These are phyloP conservation scores for Pyronema omphalodes DNA, from an alignment of 495 filamentous ascomycete species.

Conservation along the genomic window DNA sequence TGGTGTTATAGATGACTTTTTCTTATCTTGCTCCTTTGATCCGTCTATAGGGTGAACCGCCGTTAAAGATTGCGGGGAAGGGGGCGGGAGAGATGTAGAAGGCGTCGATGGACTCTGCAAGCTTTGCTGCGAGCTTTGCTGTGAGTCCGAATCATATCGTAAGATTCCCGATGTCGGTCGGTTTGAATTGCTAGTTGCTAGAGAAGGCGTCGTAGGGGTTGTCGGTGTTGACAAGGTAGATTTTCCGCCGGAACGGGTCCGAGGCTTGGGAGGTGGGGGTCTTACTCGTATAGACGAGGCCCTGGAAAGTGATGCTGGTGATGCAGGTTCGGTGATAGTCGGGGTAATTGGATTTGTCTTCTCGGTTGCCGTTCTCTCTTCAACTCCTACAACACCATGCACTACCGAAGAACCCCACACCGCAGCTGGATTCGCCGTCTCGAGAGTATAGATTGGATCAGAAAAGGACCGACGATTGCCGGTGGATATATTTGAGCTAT, in stretches of 20 bases:
- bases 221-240: conserved; percentile 2
- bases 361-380: not conserved
- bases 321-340: not conserved
- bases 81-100: not conserved
- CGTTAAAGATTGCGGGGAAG: not conserved
- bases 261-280: conserved; percentile 19
- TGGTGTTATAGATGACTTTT: not conserved
- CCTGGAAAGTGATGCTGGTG: conserved; percentile 2
- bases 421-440: conserved; percentile 3
- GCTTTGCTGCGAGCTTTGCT: too few relatives aligned
- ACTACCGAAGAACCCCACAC: not conserved
- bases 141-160: conserved; percentile 1
- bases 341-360: not conserved
- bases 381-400: too few relatives aligned
- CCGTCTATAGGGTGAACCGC: not conserved
- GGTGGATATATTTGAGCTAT: conserved; percentile 1
- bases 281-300: conserved; percentile 5
- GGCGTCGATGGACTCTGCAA: not conserved
- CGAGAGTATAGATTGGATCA: conserved; percentile 10
- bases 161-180: not conserved
- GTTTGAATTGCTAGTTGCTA: conserved; percentile 3
- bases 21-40: not conserved
- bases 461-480: conserved; percentile 16
- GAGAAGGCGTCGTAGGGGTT: not conserved
- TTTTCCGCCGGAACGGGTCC: conserved; percentile 5